Percentiles rank a stretch among this genome's conserved stretches.
phyloP scores from a whole-genome alignment of 1,284 basidiomycete species.

The Uromyces viciae-fabae region DNA sequence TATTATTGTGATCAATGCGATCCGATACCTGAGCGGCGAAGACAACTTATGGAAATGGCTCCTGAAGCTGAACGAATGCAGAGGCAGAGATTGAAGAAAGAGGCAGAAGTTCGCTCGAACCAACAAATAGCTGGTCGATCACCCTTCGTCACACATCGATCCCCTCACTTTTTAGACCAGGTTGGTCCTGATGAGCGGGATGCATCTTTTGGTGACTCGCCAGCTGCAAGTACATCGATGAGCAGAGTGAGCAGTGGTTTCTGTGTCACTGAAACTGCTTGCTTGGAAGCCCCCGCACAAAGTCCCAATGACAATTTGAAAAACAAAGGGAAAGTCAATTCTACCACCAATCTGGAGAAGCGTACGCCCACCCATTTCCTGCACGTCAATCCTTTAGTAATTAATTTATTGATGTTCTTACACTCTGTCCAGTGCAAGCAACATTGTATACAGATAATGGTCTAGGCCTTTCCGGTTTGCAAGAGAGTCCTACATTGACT shows the following conservation, averaged over 20 bases:
- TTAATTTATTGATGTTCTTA: background rate
- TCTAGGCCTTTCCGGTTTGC: slow-evolving; percentile 32
- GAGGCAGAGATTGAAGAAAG: slow-evolving; percentile 32
- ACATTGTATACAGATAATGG: slow-evolving; percentile 10
- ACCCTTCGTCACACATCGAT: background rate
- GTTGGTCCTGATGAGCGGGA: background rate
- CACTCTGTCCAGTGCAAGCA: background rate
- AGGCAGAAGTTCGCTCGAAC: slow-evolving; percentile 28
- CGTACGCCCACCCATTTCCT: background rate
- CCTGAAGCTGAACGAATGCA: slow-evolving; percentile 37
- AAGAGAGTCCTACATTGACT: slow-evolving; percentile 13
- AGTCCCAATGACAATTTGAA: background rate
- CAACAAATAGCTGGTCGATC: background rate
- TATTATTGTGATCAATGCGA: slow-evolving; percentile 57
- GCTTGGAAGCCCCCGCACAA: background rate
- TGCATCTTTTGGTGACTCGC: slow-evolving; percentile 9
- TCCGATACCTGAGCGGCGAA: slow-evolving; percentile 44
- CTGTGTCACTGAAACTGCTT: slow-evolving; percentile 1
- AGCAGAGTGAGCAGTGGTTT: slow-evolving; percentile 29
- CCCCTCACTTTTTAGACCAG: background rate
- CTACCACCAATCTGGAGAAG: background rate
- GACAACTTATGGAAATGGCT: slow-evolving; percentile 23
- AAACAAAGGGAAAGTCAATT: slow-evolving; percentile 6
- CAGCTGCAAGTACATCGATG: slow-evolving; percentile 29
- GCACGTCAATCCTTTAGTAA: background rate